Conservation (phyloP, 2,329 filamentous ascomycete species). For the Ophioceras dolichostomum region DNA sequence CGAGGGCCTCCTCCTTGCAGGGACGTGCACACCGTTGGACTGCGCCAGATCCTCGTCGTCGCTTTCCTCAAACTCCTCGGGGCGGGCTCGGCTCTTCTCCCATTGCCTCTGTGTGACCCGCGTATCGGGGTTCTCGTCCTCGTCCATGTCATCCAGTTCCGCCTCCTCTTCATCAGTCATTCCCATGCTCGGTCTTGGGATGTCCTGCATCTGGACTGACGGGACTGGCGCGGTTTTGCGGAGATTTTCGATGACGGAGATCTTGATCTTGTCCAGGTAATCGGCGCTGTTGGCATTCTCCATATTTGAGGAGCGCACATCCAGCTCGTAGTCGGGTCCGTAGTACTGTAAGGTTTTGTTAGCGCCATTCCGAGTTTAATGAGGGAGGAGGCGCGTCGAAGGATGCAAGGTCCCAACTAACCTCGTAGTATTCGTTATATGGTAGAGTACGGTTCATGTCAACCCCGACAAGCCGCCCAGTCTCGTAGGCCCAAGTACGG, state of each 20-base stretch:
- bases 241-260: constrained; percentile 74
- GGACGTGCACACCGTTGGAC: constrained; percentile 55
- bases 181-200: constrained; percentile 48
- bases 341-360: constrained; percentile 59
- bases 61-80: constrained; percentile 76
- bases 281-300: constrained; percentile 82
- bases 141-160: constrained; percentile 58
- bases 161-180: constrained; percentile 57
- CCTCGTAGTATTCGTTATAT: constrained; percentile 91
- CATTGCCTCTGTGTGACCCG: constrained; percentile 72
- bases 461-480: constrained; percentile 74
- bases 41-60: constrained; percentile 75
- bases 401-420: constrained; percentile 30
- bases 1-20: constrained; percentile 28
- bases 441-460: constrained; percentile 74
- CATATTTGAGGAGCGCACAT: constrained; percentile 78
- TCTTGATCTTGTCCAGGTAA: constrained; percentile 72
- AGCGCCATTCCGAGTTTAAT: neutral
- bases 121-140: constrained; percentile 74
- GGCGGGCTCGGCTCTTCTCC: constrained; percentile 64
- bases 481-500: constrained; percentile 94
- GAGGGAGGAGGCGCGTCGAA: too few species aligned
- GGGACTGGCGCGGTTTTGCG: constrained; percentile 76
- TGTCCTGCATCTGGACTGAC: constrained; percentile 82
- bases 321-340: constrained; percentile 78